Evolutionary conservation across 2,329 filamentous ascomycete species (phyloP), one percentile per base, ranked within the genome.

Genomic region (Sclerotinia sclerotiorum): DNA sequence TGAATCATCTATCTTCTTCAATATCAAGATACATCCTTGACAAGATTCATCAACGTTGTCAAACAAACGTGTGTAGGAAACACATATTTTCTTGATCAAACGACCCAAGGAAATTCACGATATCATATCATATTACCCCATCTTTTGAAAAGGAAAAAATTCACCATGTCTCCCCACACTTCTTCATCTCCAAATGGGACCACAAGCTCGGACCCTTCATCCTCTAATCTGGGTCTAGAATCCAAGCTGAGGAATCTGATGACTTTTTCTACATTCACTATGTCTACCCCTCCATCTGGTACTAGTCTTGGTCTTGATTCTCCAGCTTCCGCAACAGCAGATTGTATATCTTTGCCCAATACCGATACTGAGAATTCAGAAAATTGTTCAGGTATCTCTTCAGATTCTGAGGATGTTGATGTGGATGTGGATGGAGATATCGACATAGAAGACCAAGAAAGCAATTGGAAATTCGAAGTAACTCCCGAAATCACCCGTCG

Each of bases 361-460:
- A 73, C 72, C 8, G 72, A 74, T 49, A 74, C 73, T 27, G 73
- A 76, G 24, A 70, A 70, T 46, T 70, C 63, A 21, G 73, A 76
- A 29, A 70, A 70, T 46, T 70, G 60, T 48, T 67, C 54, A 21
- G 55, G n/a, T 6, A 21, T 19, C 4, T 58, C 52, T 29, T 61
- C 65, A 2, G 65, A 67, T 27, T 46, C 42, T 6, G 65, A 70
- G n/a, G 52, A 52, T 42, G 44, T 29, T 15, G 57, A 61, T 35
- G 35, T 35, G 6, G 35, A 35, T n/a, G 11, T 32, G 1, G 58
- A 62, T 51, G 46, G 24, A 11, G 32, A n/a, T 13, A 11, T 24
- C 4, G 15, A n/a, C 11, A 24, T 15, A 17, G 63, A 69, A 29
- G 52, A 58, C 2, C 19, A 42, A 17, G 19, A 51, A 39, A 48